phyloP scores from a whole-genome alignment of 1,139 yeast species.

The Diutina sp. region DNA sequence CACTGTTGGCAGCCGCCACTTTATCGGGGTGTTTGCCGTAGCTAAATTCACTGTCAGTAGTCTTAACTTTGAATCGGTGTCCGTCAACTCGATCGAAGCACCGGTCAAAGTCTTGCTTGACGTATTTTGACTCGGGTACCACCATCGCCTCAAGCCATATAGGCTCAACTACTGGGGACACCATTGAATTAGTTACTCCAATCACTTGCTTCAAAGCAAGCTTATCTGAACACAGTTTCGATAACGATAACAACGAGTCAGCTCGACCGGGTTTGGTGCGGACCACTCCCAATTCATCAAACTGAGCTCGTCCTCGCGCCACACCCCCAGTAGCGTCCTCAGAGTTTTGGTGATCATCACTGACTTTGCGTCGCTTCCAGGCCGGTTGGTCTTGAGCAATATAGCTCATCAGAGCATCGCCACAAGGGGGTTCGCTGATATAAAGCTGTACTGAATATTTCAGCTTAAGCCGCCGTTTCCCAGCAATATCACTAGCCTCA shows the following conservation, averaged over 20 bases:
- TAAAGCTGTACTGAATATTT: constrained; percentile 42
- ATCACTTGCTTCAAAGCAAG: constrained; percentile 48
- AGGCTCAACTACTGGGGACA: constrained; percentile 28
- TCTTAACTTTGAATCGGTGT: constrained; percentile 7
- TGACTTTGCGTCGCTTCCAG: constrained; percentile 7
- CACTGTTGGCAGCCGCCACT: constrained; percentile 24
- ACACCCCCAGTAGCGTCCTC: neutral
- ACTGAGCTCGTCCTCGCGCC: constrained; percentile 55
- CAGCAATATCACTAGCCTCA: neutral
- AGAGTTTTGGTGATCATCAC: constrained; percentile 3
- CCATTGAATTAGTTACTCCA: constrained; percentile 45
- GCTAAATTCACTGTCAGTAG: constrained; percentile 9
- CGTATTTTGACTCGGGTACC: constrained; percentile 26
- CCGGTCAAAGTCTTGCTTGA: constrained; percentile 28
- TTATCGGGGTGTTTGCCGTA: constrained; percentile 12
- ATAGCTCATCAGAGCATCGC: constrained; percentile 62
- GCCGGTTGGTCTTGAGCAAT: constrained; percentile 6
- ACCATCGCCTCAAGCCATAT: constrained; percentile 43
- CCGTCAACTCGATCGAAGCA: constrained; percentile 25
- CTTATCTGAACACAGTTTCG: constrained; percentile 87
- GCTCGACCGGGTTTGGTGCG: constrained; percentile 86
- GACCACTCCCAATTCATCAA: constrained; percentile 44
- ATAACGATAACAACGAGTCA: constrained; percentile 57
- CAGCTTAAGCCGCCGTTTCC: constrained; percentile 11
- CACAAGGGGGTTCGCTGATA: constrained; percentile 82